Conservation (phyloP, 345 rosid genomes). For the Reutealis trisperma region DNA sequence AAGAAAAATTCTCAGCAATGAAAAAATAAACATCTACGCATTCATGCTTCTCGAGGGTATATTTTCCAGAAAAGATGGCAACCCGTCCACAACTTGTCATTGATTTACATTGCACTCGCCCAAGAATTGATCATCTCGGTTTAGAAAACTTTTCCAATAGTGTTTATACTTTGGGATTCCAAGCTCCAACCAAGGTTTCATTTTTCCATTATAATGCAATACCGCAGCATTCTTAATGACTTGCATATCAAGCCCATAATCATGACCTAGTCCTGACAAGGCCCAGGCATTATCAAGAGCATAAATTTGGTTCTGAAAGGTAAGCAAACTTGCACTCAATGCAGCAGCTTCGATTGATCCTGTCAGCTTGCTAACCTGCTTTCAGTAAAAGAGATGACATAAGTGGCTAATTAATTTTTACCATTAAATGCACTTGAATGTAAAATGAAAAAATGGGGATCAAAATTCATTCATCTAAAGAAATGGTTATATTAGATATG, state of each 20-base stretch:
- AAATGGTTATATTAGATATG: neutral
- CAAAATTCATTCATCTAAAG: neutral
- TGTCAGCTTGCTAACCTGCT: constrained; percentile 46
- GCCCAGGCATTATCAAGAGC: constrained; percentile 28
- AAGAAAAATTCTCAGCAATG: constrained; percentile 28
- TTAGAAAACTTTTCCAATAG: constrained; percentile 33
- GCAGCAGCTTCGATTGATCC: constrained; percentile 48
- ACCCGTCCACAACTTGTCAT: constrained; percentile 28
- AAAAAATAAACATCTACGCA: constrained; percentile 9
- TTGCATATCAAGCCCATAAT: constrained; percentile 22
- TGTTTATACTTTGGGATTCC: constrained; percentile 33
- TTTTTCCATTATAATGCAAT: constrained; percentile 36
- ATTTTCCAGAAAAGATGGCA: constrained; percentile 10
- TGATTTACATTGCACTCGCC: constrained; percentile 45
- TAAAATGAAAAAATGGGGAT: neutral
- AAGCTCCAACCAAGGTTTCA: constrained; percentile 41
- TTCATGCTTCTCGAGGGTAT: constrained; percentile 20
- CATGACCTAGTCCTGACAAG: constrained; percentile 36
- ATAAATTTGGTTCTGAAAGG: constrained; percentile 28
- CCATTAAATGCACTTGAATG: neutral
- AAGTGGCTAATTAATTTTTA: neutral
- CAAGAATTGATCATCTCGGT: constrained; percentile 20
- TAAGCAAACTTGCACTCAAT: constrained; percentile 28
- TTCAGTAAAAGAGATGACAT: constrained; percentile 12
- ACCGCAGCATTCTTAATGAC: constrained; percentile 31